Evolutionary conservation across 352 stramenopile species (phyloP).

Genomic region (Phytopythium ostracodes): DNA sequence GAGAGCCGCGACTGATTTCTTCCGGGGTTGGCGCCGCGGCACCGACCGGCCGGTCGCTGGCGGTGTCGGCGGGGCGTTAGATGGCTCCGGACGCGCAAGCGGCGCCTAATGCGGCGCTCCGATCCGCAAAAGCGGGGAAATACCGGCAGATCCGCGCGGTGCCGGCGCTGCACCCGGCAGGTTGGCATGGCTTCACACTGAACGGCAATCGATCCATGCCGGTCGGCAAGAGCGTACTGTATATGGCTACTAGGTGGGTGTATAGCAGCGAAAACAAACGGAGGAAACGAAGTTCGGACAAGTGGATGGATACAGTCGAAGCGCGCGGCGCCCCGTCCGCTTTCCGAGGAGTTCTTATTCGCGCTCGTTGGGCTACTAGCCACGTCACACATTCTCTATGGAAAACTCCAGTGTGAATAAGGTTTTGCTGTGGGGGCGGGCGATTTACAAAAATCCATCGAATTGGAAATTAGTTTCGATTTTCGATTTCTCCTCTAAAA

Average conservation of each 20-base stretch:
- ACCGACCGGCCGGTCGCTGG: not conserved
- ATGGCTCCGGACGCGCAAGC: not conserved
- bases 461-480: too few relatives aligned
- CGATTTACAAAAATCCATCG: too few relatives aligned
- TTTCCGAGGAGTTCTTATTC: not conserved
- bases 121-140: not conserved
- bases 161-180: slow-evolving; percentile 1
- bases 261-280: too few relatives aligned
- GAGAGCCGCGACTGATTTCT: slow-evolving; percentile 2
- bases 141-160: not conserved
- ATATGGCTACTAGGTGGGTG: too few relatives aligned
- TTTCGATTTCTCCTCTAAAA: not conserved
- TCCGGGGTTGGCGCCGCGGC: slow-evolving; percentile 5
- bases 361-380: not conserved
- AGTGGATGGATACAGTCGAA: not conserved
- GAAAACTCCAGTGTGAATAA: not conserved
- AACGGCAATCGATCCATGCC: not conserved
- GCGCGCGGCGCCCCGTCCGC: too few relatives aligned
- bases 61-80: not conserved
- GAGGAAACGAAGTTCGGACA: not conserved
- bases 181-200: not conserved
- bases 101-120: not conserved
- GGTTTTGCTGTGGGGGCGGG: not conserved
- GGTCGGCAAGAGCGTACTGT: not conserved
- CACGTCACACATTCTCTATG: not conserved